A percentile compares a stretch with the other conserved stretches of the same genome.
Evolutionary conservation across 1,139 yeast species (phyloP).

Genomic region (Hyphopichia buzzinii): DNA sequence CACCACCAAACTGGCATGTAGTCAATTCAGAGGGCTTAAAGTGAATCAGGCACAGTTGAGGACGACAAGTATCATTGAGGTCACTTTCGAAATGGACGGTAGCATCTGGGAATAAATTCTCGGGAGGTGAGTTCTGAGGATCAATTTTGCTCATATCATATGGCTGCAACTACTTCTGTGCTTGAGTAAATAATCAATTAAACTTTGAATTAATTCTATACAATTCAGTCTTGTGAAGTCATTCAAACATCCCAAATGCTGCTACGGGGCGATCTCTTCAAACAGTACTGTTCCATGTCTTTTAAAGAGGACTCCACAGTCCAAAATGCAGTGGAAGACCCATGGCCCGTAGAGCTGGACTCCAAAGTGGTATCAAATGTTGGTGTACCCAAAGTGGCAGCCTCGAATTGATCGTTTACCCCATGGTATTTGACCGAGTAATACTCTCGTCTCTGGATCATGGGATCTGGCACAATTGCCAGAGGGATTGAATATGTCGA

Average conservation of each 20-base stretch:
- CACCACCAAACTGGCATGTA: neutral
- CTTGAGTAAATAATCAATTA: too few relatives aligned
- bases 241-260: slow-evolving; percentile 3
- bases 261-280: slow-evolving; percentile 11
- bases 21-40: too few relatives aligned
- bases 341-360: neutral
- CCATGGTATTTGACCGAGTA: neutral
- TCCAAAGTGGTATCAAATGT: slow-evolving; percentile 1
- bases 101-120: too few relatives aligned
- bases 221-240: too few relatives aligned
- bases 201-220: too few relatives aligned
- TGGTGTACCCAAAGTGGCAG: neutral
- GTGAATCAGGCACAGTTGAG: too few relatives aligned
- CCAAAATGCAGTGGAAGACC: slow-evolving; percentile 20
- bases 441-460: neutral
- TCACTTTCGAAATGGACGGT: too few relatives aligned
- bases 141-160: too few relatives aligned
- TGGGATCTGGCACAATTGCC: neutral
- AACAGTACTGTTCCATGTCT: slow-evolving; percentile 32
- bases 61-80: too few relatives aligned
- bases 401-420: neutral
- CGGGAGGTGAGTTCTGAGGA: too few relatives aligned
- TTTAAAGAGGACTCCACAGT: slow-evolving; percentile 23
- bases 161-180: too few relatives aligned
- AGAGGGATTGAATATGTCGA: slow-evolving; percentile 10